Base-by-base conservation (phyloP, 2,329 filamentous ascomycete species). In the Hymenoscyphus infarciens region DNA sequence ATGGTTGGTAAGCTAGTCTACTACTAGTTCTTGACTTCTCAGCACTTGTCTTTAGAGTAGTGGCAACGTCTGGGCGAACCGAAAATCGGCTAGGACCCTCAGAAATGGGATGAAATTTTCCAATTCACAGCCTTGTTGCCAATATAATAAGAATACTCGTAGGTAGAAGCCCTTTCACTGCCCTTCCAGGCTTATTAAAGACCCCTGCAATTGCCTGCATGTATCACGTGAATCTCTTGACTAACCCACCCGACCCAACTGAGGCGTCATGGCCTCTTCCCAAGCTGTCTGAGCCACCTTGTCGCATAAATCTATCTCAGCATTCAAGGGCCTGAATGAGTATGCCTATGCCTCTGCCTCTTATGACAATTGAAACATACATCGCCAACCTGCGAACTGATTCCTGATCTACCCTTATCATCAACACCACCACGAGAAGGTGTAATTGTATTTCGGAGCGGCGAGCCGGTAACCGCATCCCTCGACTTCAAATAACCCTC, bases 311-410 rank as follows among this genome's bases (percentile, higher is more conserved):
- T 33, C 39, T 29, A 60, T 16, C 27, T 49, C 42, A 49, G 27
- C 31, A 55, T 49, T 56, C 53, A 56, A 45, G 29, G 31, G 15
- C 19, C 15, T 13, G 33, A 19, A 16, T 35, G 22, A 61, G 52
- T 39, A 61, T 61, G 62, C 59, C 55, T 39, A 61, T 61, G 62
- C 59, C 55, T 61, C 31, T 58, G 59, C 59, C 55, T 61, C 42
- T 58, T 49, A 35, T 42, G 25, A 58, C 56, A 55, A 63, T 63
- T 59, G 35, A 60, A 63, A 61, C 56, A 31, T 35, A 27, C 45
- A 55, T 39, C 27, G 38, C 19, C 16, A 33, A 13, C 25, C 25
- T 49, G 35, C 54, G 59, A 15, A 22, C 45, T 5, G 16, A 15
- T 54, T 52, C 25, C 27, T 63, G 31, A 56, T 56, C 38, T 49